Conservation (phyloP, 2,329 filamentous ascomycete genomes). For the Grosmannia penicillata region DNA sequence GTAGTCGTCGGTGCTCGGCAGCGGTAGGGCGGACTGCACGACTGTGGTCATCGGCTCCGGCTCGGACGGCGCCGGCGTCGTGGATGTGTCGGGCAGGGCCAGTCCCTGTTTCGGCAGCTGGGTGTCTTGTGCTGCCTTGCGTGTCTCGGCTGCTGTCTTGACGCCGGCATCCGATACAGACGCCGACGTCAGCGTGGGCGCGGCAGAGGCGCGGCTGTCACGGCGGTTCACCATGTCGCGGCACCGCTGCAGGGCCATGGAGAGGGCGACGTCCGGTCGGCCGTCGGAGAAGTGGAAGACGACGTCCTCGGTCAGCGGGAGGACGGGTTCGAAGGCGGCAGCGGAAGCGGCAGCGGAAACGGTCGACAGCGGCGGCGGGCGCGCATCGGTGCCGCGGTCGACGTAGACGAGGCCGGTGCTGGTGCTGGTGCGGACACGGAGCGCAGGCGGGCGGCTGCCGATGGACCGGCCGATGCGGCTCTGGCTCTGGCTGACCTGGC, state of each 20-base stretch:
- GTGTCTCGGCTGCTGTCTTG: not conserved
- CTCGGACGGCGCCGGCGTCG: conserved; percentile 2
- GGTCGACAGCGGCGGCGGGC: conserved; percentile 5
- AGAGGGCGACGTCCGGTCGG: conserved; percentile 24
- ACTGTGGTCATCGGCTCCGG: conserved; percentile 3
- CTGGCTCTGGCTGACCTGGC: too few relatives aligned
- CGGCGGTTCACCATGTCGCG: conserved; percentile 11
- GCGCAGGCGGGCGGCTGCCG: too few relatives aligned
- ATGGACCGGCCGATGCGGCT: too few relatives aligned
- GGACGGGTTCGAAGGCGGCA: conserved; percentile 24
- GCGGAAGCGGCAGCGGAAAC: not conserved
- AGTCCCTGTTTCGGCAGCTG: not conserved
- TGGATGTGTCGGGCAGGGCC: conserved; percentile 1
- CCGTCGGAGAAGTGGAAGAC: conserved; percentile 38
- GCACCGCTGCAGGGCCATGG: conserved; percentile 31
- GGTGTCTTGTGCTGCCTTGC: too few relatives aligned
- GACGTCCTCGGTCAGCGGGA: conserved; percentile 40
- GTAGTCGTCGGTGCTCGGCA: conserved; percentile 23
- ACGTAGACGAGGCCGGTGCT: conserved; percentile 14
- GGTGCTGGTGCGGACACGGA: too few relatives aligned
- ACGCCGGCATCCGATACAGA: not conserved
- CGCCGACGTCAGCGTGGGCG: not conserved
- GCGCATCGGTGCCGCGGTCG: conserved; percentile 25
- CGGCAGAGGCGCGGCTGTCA: not conserved
- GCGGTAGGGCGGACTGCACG: not conserved